phyloP scores from a whole-genome alignment of 371 early-diverging fungal species.

The Mucor circinelloides region DNA sequence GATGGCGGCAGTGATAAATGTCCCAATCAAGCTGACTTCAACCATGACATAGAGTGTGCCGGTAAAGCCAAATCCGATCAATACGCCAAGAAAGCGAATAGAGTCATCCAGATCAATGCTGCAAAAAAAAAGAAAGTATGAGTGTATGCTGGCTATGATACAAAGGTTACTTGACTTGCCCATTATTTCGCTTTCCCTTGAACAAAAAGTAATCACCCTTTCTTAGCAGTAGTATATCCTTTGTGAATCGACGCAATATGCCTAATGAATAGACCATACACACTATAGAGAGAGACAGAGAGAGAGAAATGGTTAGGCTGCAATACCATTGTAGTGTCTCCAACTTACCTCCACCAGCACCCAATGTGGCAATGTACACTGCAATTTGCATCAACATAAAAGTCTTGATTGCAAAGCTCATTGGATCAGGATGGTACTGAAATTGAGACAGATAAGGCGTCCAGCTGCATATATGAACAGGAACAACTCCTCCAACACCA shows the following conservation, averaged over 20 bases:
- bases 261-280: conserved; percentile 45
- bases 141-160: not conserved
- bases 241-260: conserved; percentile 46
- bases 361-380: conserved; percentile 38
- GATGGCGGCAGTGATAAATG: conserved; percentile 31
- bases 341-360: conserved; percentile 42
- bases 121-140: not conserved
- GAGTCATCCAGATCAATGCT: conserved; percentile 55
- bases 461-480: conserved; percentile 43
- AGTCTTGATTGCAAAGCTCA: conserved; percentile 38
- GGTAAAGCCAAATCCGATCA: conserved; percentile 53
- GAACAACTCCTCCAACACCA: conserved; percentile 48
- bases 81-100: conserved; percentile 51
- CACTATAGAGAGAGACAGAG: conserved; percentile 22
- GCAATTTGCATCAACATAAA: conserved; percentile 41
- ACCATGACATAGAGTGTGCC: conserved; percentile 52
- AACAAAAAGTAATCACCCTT: conserved; percentile 48
- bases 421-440: conserved; percentile 39
- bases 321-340: not conserved
- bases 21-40: conserved; percentile 40
- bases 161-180: conserved; percentile 16
- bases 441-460: conserved; percentile 41
- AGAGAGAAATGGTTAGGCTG: not conserved
- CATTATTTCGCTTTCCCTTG: conserved; percentile 50
- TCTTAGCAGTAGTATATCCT: conserved; percentile 44